phyloP scores from a whole-genome alignment of 768 basidiomycete genomes.

The Phlebiopsis gigantea region DNA sequence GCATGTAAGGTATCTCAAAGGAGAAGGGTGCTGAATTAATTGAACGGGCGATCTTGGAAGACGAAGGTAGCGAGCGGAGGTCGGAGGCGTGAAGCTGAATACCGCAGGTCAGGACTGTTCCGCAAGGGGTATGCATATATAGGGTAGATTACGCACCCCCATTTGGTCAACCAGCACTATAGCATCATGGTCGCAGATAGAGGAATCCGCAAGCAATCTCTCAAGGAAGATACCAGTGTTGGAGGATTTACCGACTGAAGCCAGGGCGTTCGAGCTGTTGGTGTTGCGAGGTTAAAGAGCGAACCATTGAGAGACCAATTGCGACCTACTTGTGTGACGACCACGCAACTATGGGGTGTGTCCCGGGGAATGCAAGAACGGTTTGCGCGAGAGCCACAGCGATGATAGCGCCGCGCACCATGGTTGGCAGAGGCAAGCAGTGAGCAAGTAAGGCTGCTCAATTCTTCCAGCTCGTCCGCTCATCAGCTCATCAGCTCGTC shows the following conservation, averaged over 20 bases:
- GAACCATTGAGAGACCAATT: neutral
- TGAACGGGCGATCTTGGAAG: conserved; percentile 41
- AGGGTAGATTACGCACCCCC: conserved; percentile 44
- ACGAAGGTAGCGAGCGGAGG: conserved; percentile 52
- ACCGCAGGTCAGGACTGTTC: neutral
- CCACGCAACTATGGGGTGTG: conserved; percentile 66
- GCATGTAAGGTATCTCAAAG: conserved; percentile 60
- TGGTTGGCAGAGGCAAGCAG: conserved; percentile 21
- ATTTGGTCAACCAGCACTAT: conserved; percentile 67
- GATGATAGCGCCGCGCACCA: conserved; percentile 41
- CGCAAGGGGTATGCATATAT: neutral
- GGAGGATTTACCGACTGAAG: conserved; percentile 14
- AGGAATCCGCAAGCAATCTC: conserved; percentile 36
- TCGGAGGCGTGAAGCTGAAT: conserved; percentile 72
- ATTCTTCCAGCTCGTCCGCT: too few relatives aligned
- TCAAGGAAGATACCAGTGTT: conserved; percentile 31
- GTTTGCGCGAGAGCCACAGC: conserved; percentile 39
- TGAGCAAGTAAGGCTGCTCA: too few relatives aligned
- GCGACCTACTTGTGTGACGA: conserved; percentile 53
- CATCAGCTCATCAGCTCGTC: too few relatives aligned
- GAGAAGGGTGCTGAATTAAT: conserved; percentile 48
- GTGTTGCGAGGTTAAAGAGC: neutral
- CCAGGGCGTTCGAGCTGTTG: conserved; percentile 44
- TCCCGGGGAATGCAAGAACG: conserved; percentile 54
- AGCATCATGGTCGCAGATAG: conserved; percentile 60